phyloP scores from a whole-genome alignment of 768 basidiomycete species.

The Tephrocybe sp. region DNA sequence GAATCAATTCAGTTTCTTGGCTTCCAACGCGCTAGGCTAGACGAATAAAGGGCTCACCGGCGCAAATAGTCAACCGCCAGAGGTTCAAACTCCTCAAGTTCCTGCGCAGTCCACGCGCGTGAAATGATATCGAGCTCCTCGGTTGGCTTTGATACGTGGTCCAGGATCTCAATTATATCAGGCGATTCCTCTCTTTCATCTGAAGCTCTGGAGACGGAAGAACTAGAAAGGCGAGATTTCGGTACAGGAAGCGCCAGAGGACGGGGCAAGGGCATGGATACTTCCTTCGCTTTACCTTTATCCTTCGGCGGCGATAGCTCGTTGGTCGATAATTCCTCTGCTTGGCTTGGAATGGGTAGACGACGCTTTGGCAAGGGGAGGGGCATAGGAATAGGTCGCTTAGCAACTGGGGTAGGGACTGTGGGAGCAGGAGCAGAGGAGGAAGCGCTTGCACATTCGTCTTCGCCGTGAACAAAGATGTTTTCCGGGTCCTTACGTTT shows the following conservation, averaged over 20 bases:
- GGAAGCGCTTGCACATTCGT: neutral
- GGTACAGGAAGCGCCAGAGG: conserved; percentile 4
- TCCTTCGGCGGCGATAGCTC: neutral
- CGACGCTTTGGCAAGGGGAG: neutral
- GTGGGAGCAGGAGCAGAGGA: neutral
- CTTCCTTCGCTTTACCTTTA: conserved; percentile 6
- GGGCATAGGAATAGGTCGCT: neutral
- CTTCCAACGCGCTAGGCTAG: neutral
- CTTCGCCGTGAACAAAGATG: too few relatives aligned
- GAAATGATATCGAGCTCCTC: neutral
- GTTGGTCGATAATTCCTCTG: neutral
- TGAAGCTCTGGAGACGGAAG: neutral
- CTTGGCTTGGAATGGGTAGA: neutral
- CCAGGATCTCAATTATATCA: neutral
- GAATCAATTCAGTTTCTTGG: neutral
- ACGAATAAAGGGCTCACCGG: conserved; percentile 4
- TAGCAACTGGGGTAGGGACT: neutral
- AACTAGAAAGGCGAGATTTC: neutral
- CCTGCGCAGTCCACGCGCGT: conserved; percentile 4
- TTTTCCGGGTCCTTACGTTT: neutral
- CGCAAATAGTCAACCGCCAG: conserved; percentile 14
- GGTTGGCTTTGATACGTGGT: neutral
- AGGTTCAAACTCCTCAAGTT: conserved; percentile 10
- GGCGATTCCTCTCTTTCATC: neutral
- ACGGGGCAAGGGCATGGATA: neutral